phyloP scores from a whole-genome alignment of 805 yeast species.

The Candida ficus region DNA sequence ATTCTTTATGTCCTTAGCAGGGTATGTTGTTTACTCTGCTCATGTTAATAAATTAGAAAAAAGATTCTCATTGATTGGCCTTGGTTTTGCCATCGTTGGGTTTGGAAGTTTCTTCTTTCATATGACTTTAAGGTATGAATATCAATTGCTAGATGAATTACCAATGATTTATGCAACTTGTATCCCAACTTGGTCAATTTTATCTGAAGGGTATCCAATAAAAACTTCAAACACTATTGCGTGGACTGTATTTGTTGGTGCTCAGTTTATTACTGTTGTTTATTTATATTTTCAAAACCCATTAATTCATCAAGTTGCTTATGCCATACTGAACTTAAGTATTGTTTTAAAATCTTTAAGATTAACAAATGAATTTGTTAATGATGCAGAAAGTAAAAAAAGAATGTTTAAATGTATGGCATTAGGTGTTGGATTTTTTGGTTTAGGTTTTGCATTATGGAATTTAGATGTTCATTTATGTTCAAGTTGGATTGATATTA shows the following conservation, averaged over 20 bases:
- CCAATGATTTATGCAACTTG: slow-evolving; percentile 99
- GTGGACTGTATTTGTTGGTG: slow-evolving; percentile 43
- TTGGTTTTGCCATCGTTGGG: slow-evolving; percentile 86
- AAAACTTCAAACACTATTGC: slow-evolving; percentile 39
- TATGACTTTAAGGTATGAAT: slow-evolving; percentile 88
- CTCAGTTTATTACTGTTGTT: slow-evolving; percentile 58
- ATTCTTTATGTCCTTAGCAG: slow-evolving; percentile 49
- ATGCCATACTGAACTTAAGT: slow-evolving; percentile 67
- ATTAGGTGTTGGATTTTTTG: slow-evolving; percentile 59
- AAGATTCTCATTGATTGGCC: slow-evolving; percentile 63
- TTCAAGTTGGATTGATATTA: slow-evolving; percentile 44
- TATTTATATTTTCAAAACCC: slow-evolving; percentile 77
- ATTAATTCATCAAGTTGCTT: slow-evolving; percentile 81
- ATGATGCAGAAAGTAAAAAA: slow-evolving; percentile 39
- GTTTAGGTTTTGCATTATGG: slow-evolving; percentile 80
- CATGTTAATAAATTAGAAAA: slow-evolving; percentile 54
- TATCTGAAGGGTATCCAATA: slow-evolving; percentile 47
- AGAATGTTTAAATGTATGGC: slow-evolving; percentile 51
- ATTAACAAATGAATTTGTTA: slow-evolving; percentile 51
- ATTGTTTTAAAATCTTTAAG: slow-evolving; percentile 60
- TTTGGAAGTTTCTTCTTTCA: slow-evolving; percentile 93
- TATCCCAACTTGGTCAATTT: slow-evolving; percentile 83
- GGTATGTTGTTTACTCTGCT: slow-evolving; percentile 58
- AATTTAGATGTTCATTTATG: slow-evolving; percentile 84
- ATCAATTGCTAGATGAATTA: slow-evolving; percentile 86